Evolutionary conservation across 1,284 basidiomycete genomes (phyloP).

Genomic region (Ceraceosorus guamensis): DNA sequence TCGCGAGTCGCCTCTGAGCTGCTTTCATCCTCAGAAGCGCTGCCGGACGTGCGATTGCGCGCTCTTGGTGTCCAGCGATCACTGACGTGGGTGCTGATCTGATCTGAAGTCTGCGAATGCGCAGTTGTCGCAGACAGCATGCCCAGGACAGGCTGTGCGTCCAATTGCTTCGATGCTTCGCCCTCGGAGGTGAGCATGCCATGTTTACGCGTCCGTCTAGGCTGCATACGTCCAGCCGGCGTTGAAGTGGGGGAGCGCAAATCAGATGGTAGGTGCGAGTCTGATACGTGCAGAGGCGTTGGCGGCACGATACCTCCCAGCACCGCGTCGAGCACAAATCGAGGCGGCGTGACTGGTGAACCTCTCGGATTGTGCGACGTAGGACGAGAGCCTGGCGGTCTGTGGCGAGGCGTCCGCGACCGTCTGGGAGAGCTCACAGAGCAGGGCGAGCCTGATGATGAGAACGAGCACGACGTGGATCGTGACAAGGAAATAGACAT

Average conservation of each 20-base stretch:
- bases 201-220: background rate
- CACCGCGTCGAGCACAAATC: background rate
- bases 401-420: background rate
- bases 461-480: conserved; percentile 5
- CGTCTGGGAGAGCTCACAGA: background rate
- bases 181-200: background rate
- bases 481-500: conserved; percentile 7
- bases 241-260: too few relatives aligned
- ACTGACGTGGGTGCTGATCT: background rate
- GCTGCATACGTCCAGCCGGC: background rate
- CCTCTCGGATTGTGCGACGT: background rate
- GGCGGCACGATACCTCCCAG: background rate
- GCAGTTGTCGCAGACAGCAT: background rate
- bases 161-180: background rate
- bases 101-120: background rate
- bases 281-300: too few relatives aligned
- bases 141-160: background rate
- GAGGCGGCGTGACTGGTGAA: background rate
- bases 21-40: conserved; percentile 2
- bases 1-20: conserved; percentile 1
- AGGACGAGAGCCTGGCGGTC: background rate
- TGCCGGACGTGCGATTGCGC: background rate
- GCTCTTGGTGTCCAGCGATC: background rate
- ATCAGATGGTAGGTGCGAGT: too few relatives aligned
- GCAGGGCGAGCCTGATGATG: background rate